Evolutionary conservation across 75 land plant genomes (phyloP).

Genomic region (Isoetes taiwanensis): DNA sequence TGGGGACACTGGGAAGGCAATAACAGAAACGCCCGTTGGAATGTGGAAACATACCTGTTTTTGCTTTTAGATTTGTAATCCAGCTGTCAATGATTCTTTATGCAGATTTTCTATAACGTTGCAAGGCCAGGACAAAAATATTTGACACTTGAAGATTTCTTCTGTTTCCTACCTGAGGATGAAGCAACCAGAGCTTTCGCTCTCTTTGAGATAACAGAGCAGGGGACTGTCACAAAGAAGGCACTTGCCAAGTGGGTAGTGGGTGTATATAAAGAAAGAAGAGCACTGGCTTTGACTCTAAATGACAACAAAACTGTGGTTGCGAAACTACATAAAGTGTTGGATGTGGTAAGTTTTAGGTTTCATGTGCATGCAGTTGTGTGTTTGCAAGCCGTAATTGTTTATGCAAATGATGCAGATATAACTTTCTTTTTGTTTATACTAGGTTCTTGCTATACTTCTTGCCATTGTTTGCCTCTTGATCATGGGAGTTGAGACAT

Average conservation of each 20-base stretch:
- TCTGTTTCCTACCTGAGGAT: conserved; percentile 18
- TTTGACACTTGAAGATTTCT: conserved; percentile 14
- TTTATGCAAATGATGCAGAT: background rate
- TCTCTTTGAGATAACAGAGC: conserved; percentile 17
- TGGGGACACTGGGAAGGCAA: too few relatives aligned
- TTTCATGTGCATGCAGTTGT: background rate
- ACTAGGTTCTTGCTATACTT: conserved; percentile 19
- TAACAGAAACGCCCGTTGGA: too few relatives aligned
- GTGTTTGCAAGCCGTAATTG: too few relatives aligned
- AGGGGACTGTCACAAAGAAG: conserved; percentile 23
- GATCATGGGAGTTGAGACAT: conserved; percentile 29
- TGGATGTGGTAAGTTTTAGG: conserved; percentile 21
- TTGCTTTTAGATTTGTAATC: too few relatives aligned
- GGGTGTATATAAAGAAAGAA: conserved; percentile 20
- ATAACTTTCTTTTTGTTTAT: background rate
- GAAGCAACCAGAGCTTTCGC: conserved; percentile 20
- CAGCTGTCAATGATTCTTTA: too few relatives aligned
- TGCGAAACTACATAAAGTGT: conserved; percentile 33
- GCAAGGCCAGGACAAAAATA: conserved; percentile 19
- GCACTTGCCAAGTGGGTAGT: conserved; percentile 25
- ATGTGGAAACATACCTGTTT: too few relatives aligned
- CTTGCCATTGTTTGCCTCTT: conserved; percentile 22
- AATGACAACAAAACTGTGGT: conserved; percentile 38
- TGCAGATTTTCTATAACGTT: conserved; percentile 26
- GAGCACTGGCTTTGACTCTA: conserved; percentile 22